Base-by-base conservation (phyloP, 1,139 yeast species). In the Pneumocystis murina region DNA sequence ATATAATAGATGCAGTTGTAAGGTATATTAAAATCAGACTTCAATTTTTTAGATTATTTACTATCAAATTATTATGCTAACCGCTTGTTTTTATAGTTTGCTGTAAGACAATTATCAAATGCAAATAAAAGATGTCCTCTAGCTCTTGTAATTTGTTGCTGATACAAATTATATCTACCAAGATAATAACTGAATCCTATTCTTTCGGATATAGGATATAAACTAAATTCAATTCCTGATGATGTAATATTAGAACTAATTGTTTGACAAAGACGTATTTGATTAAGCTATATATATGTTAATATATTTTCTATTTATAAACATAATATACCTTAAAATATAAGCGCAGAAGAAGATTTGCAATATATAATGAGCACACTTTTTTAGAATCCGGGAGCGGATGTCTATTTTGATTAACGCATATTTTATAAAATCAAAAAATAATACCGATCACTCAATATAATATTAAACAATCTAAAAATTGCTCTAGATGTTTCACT, bases 161-260 rank as follows among this genome's bases (percentile, higher is more conserved):
- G 80, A 59, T 82, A 79, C 62, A 87, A 72, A 69, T 84, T 83
- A 70, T 81, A 87, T 63, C 84, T 79, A 0, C 90, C 90, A 60
- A 86, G 76, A 69, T 84, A 82, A 71, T 78, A 87, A 63, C 92
- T 75, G 72, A 85, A 87, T 68, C 84, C 85, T 4, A 86, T 78
- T 64, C 82, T 82, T 67, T 84, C 84, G 1, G 82, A 74, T 59
- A 75, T 73, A 3, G 82, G 76, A 65, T 81, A 84, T 14, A 72
- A 69, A 1, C 75, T 70, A 68, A 84, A 78, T 58, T 71, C 72
- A 36, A 68, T 62, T n/a, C 66, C 66, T 16, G 66, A 64, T 43
- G 66, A 62, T 24, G 64, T 36, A 33, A 65, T 59, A 58, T 65
- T 65, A 17, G 63, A 62, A 41, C 63, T 57, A 36, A 65, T 59